A percentile compares a stretch with the other conserved stretches of the same genome.
phyloP scores from a whole-genome alignment of 75 land plant genomes.

The Ceratopteris richardii region DNA sequence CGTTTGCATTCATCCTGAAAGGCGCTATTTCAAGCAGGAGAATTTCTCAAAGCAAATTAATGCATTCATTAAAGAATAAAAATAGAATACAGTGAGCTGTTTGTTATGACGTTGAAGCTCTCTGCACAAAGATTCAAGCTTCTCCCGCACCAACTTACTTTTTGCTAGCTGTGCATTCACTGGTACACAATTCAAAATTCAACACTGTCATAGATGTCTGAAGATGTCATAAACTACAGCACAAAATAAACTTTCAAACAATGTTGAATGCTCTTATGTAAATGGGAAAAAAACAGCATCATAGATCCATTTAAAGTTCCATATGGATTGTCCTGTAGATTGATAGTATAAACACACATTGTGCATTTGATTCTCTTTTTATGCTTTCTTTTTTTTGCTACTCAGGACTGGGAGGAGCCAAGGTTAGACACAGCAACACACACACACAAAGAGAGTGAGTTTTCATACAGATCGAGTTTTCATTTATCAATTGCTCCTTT shows the following conservation, averaged over 20 bases:
- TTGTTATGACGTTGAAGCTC: slow-evolving; percentile 95
- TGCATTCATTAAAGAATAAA: too few species aligned
- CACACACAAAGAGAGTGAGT: background rate
- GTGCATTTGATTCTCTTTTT: too few species aligned
- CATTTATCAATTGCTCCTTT: background rate
- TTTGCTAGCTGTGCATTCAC: slow-evolving; percentile 44
- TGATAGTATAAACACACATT: too few species aligned
- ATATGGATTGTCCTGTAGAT: too few species aligned
- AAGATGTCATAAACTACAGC: background rate
- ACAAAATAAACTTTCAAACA: background rate
- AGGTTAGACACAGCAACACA: too few species aligned
- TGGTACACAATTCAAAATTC: slow-evolving; percentile 17
- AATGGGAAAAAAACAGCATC: too few species aligned
- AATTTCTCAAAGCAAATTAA: background rate
- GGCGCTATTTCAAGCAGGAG: slow-evolving; percentile 1
- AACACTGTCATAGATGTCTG: too few species aligned
- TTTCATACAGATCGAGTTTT: background rate
- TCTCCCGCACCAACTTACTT: slow-evolving; percentile 58
- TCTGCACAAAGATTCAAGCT: slow-evolving; percentile 89
- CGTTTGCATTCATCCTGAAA: slow-evolving; percentile 86
- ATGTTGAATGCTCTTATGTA: background rate
- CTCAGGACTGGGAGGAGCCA: too few species aligned
- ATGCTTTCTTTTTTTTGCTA: too few species aligned
- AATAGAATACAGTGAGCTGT: slow-evolving; percentile 82
- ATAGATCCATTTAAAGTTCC: too few species aligned